Base-by-base conservation (phyloP, 345 rosid species). In the Dipteronia sinensis region DNA sequence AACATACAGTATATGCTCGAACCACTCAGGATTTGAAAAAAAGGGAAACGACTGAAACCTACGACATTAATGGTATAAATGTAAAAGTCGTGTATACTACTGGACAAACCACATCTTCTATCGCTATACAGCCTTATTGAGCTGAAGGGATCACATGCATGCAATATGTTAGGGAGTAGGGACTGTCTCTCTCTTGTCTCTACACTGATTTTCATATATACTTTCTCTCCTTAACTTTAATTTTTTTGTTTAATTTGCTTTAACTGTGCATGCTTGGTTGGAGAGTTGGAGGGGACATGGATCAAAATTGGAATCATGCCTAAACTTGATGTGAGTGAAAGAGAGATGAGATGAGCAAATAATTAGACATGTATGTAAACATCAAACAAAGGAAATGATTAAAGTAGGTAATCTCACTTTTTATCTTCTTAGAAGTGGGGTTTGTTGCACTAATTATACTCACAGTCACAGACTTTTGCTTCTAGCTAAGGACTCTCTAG, bases 251-350 rank as follows among this genome's bases (percentile, higher is more conserved):
- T 6, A 13, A 2, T 4, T 20, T 53, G 63, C 75, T 71, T 61
- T 34, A 34, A 34, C 38, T 83, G 56, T 68, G 75, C 75, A 70
- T 71, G 74, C 79, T 78, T 76, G 23, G 34, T 55, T 25, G 9
- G 55, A 49, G 16, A 49, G 19, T 20, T 67, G 49, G 66, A 69
- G 46, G 13, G 58, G 46, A 17, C 62, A 69, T 3, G 59, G 77
- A 31, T 40, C 67, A 13, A 38, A 44, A 55, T 12, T 46, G 34
- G 76, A 31, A 31, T 71, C 61, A 73, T 42, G 74, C 83, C 83
- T 65, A 34, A 83, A 70, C 76, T 42, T 67, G 63, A 76, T 3
- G 61, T 47, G 47, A 79, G 69, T 51, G 19, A 31, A 56, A 71
- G 23, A 15, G 73, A 46, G 38, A 34, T 34, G 38, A 34, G 38